Conservation (phyloP, 2,329 filamentous ascomycete genomes). For the Fonsecaea monophora region DNA sequence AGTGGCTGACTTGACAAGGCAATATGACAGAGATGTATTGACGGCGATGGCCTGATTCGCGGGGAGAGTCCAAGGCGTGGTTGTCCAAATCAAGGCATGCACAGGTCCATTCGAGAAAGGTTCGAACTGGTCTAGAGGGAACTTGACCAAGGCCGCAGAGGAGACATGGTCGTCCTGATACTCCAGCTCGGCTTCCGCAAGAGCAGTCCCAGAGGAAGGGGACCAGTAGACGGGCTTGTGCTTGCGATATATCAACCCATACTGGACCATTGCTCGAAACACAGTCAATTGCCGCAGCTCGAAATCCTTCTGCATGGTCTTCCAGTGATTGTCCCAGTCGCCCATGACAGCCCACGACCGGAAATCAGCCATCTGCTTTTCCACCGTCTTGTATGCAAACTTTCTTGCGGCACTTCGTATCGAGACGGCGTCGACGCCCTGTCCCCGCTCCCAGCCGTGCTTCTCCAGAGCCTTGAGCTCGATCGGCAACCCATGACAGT, state of each 20-base stretch:
- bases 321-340: slow-evolving; percentile 68
- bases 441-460: slow-evolving; percentile 48
- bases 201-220: slow-evolving; percentile 67
- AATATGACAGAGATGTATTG: slow-evolving; percentile 75
- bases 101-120: slow-evolving; percentile 58
- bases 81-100: slow-evolving; percentile 95
- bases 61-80: slow-evolving; percentile 95
- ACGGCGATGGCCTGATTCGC: slow-evolving; percentile 91
- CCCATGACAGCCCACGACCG: slow-evolving; percentile 68
- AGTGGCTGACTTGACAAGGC: slow-evolving; percentile 64
- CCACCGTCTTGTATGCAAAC: slow-evolving; percentile 63
- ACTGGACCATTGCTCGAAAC: slow-evolving; percentile 67
- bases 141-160: slow-evolving; percentile 72
- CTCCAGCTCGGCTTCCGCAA: slow-evolving; percentile 70
- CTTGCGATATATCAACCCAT: slow-evolving; percentile 66
- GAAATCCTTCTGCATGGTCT: slow-evolving; percentile 67
- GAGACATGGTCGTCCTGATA: slow-evolving; percentile 68
- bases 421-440: slow-evolving; percentile 54
- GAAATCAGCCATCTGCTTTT: slow-evolving; percentile 66
- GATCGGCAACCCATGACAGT: slow-evolving; percentile 96
- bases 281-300: slow-evolving; percentile 66
- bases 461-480: slow-evolving; percentile 88
- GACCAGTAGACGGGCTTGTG: slow-evolving; percentile 72
- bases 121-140: slow-evolving; percentile 62
- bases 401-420: slow-evolving; percentile 63